Evolutionary conservation across 2,329 filamentous ascomycete species (phyloP).

Genomic region (Penicillium janthinellum): DNA sequence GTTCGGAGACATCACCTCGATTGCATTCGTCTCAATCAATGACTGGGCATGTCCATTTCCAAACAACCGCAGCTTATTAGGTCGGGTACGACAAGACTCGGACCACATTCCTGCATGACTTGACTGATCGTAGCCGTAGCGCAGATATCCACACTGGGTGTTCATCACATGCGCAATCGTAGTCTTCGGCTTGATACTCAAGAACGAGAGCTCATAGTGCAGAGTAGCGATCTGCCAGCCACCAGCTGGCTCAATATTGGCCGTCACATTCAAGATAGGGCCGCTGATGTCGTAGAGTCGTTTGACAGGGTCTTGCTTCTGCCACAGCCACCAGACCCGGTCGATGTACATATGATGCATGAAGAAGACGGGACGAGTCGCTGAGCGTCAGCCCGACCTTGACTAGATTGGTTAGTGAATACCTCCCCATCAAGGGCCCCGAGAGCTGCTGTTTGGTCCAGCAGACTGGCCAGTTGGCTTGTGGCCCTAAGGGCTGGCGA

Average conservation of each 20-base stretch:
- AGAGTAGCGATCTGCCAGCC: neutral
- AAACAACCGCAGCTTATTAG: too few relatives aligned
- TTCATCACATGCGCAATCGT: neutral
- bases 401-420: too few relatives aligned
- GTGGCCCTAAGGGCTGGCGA: too few relatives aligned
- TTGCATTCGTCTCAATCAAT: too few relatives aligned
- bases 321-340: neutral
- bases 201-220: neutral
- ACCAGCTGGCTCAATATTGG: neutral
- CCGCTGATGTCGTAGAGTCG: neutral
- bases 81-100: neutral
- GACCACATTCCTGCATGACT: neutral
- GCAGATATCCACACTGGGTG: neutral
- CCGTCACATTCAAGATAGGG: neutral
- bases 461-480: too few relatives aligned
- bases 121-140: neutral
- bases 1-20: too few relatives aligned
- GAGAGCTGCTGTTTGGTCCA: too few relatives aligned
- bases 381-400: too few relatives aligned
- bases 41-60: too few relatives aligned
- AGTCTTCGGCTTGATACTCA: neutral
- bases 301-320: neutral
- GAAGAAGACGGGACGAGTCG: neutral
- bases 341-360: slow-evolving; percentile 2
- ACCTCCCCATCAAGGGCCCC: too few relatives aligned